These are phyloP conservation scores for Aegilops tauschii DNA, from an alignment of 176 grass and related monocot genomes.

Conservation along the genomic window DNA sequence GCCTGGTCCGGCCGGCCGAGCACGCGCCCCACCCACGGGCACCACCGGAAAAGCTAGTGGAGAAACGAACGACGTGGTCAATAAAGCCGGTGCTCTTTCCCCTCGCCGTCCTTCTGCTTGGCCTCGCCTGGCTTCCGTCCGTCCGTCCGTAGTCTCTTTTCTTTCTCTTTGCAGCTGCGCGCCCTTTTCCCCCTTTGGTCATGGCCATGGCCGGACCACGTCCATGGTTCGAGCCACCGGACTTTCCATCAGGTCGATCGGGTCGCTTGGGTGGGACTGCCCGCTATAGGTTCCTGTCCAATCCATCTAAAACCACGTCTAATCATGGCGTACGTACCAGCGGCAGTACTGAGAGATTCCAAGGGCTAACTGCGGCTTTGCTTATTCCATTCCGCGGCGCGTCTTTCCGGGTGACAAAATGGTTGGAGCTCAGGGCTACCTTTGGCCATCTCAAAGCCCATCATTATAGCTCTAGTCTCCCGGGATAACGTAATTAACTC, in stretches of 20 bases:
- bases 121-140: background rate
- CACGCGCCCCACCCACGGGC: background rate
- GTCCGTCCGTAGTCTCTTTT: background rate
- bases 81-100: slow-evolving; percentile 35
- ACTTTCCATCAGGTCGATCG: too few relatives aligned
- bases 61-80: slow-evolving; percentile 40
- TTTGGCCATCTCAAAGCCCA: background rate
- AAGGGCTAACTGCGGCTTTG: background rate
- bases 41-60: background rate
- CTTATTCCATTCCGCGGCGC: slow-evolving; percentile 23
- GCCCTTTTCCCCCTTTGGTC: background rate
- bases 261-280: too few relatives aligned
- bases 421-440: slow-evolving; percentile 24
- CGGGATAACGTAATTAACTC: background rate
- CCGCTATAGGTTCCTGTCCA: background rate
- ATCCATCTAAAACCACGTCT: background rate
- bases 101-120: background rate
- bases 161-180: background rate
- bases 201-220: background rate
- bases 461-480: slow-evolving; percentile 31
- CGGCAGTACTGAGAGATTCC: background rate
- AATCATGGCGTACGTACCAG: slow-evolving; percentile 12
- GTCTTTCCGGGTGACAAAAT: slow-evolving; percentile 50
- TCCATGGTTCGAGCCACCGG: too few relatives aligned
- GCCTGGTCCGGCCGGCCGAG: background rate